Evolutionary conservation across 2,329 filamentous ascomycete genomes (phyloP).

Genomic region (Cercospora beticola): DNA sequence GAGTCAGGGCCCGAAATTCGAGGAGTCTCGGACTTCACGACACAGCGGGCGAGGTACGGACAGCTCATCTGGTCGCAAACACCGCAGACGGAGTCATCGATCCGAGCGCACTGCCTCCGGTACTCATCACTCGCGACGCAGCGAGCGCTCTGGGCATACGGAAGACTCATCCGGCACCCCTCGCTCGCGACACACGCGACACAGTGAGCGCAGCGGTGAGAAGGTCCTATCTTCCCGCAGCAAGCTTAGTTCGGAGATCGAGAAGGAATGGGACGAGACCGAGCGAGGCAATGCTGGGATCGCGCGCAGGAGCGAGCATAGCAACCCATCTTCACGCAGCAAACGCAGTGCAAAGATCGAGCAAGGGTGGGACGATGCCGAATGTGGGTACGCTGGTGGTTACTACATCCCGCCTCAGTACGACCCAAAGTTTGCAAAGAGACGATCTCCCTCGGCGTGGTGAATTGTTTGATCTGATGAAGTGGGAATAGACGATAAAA

Average conservation of each 20-base stretch:
- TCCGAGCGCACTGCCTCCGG: neutral
- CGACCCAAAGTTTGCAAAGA: neutral
- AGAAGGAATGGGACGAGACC: neutral
- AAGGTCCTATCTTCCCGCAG: neutral
- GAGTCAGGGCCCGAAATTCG: neutral
- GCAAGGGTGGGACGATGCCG: conserved; percentile 4
- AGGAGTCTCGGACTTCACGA: neutral
- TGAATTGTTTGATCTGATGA: neutral
- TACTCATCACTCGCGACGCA: neutral
- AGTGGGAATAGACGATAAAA: neutral
- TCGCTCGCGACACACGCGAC: neutral
- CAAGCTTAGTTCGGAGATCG: neutral
- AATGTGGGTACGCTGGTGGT: conserved; percentile 1
- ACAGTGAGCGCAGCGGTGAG: neutral
- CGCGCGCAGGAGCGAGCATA: neutral
- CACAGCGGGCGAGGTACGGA: neutral
- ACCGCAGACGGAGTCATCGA: neutral
- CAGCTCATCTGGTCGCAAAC: neutral
- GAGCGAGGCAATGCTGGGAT: neutral
- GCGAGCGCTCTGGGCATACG: neutral
- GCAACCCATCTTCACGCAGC: neutral
- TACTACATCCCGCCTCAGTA: conserved; percentile 11
- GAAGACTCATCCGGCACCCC: neutral
- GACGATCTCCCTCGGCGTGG: neutral
- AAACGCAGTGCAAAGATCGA: neutral